Percentiles rank a stretch among this genome's conserved stretches.
Conservation (phyloP, 495 filamentous ascomycete genomes). For the Trichocladium uniseriatum region DNA sequence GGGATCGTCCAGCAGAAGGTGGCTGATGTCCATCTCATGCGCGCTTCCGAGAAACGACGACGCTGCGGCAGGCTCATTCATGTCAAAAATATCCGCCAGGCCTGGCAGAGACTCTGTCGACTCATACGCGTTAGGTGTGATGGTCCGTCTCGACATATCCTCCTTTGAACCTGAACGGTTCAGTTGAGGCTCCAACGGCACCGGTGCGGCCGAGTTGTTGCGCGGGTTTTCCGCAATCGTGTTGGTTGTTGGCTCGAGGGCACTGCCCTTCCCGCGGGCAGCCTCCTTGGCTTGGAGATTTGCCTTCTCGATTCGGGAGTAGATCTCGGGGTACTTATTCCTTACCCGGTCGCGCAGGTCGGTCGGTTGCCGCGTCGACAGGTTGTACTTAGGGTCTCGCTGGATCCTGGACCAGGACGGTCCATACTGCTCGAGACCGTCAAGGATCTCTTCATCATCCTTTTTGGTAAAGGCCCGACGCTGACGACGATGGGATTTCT, state of each 20-base stretch:
- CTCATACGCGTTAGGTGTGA: slow-evolving; percentile 21
- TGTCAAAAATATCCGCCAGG: slow-evolving; percentile 18
- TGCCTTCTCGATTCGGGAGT: slow-evolving; percentile 47
- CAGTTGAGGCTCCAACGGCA: slow-evolving; percentile 28
- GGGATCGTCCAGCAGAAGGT: slow-evolving; percentile 40
- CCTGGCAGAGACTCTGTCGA: slow-evolving; percentile 24
- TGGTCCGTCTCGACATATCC: slow-evolving; percentile 30
- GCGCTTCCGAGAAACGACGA: slow-evolving; percentile 17
- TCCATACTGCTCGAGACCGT: slow-evolving; percentile 66
- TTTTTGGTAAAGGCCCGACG: slow-evolving; percentile 58
- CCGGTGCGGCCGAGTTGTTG: slow-evolving; percentile 21
- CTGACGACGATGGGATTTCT: slow-evolving; percentile 44
- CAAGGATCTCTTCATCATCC: slow-evolving; percentile 69
- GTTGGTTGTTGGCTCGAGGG: slow-evolving; percentile 35
- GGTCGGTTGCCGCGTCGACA: slow-evolving; percentile 59
- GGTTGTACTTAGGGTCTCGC: slow-evolving; percentile 55
- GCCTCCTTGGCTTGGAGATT: slow-evolving; percentile 34
- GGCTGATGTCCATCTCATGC: slow-evolving; percentile 42
- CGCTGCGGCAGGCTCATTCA: slow-evolving; percentile 13
- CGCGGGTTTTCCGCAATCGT: slow-evolving; percentile 27
- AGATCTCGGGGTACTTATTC: slow-evolving; percentile 63
- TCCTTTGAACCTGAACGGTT: slow-evolving; percentile 34
- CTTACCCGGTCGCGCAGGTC: slow-evolving; percentile 78
- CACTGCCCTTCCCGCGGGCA: slow-evolving; percentile 9
- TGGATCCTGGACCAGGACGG: slow-evolving; percentile 75